These are phyloP conservation scores for Fusarium ramigenum DNA, from an alignment of 2,329 filamentous ascomycete species.

Conservation along the genomic window DNA sequence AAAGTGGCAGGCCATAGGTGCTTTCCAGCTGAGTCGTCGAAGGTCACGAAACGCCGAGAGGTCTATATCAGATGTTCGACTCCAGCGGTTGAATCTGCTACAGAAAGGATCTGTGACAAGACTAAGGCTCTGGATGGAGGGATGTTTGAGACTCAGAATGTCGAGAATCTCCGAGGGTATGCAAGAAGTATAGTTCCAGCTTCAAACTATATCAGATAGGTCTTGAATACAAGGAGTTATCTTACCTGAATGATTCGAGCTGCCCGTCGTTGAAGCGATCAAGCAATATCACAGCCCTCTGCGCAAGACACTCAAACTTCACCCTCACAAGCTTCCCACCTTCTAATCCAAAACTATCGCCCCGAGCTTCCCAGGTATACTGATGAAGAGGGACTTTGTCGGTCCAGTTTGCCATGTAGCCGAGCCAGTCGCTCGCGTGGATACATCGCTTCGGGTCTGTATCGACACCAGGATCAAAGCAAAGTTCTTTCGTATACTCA, in stretches of 20 bases:
- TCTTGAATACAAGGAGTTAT: fast-evolving
- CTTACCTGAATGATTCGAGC: not conserved
- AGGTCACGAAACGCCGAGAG: not conserved
- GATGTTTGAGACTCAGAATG: not conserved
- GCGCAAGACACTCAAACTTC: constrained; percentile 7
- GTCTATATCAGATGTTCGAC: not conserved
- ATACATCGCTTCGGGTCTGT: not conserved
- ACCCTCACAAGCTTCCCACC: not conserved
- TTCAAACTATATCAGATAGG: not conserved
- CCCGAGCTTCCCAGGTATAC: not conserved
- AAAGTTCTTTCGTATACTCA: not conserved
- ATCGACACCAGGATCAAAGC: not conserved
- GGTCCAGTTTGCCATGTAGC: not conserved
- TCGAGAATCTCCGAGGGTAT: not conserved
- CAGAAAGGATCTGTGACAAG: constrained; percentile 3
- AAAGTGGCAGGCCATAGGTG: not conserved
- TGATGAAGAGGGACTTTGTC: not conserved
- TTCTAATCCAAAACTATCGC: not conserved
- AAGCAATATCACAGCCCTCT: not conserved
- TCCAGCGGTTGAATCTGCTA: constrained; percentile 3
- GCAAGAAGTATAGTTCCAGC: not conserved
- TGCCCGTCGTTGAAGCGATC: not conserved
- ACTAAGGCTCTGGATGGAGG: not conserved
- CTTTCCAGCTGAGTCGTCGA: not conserved
- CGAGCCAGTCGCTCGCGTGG: not conserved